These are phyloP conservation scores for Calonectria pseudoturangicola DNA, from an alignment of 2,329 filamentous ascomycete genomes.

Conservation along the genomic window DNA sequence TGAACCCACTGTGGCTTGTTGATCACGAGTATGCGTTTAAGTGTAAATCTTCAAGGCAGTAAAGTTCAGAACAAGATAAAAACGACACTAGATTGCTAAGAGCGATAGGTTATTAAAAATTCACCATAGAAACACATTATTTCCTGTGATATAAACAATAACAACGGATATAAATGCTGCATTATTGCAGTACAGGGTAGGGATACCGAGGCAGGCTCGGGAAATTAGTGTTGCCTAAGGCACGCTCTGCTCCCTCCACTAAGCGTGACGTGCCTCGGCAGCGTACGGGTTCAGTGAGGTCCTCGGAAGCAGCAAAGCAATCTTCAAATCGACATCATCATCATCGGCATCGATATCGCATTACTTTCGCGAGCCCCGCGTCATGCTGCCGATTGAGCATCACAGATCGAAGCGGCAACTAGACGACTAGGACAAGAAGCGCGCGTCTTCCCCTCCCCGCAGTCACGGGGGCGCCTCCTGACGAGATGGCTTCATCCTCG, in stretches of 20 bases:
- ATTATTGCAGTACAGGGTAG: constrained; percentile 12
- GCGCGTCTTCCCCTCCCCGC: constrained; percentile 25
- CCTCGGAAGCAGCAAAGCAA: constrained; percentile 30
- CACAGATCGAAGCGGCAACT: constrained; percentile 25
- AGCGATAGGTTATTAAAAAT: background rate
- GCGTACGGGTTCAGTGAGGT: constrained; percentile 39
- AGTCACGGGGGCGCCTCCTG: constrained; percentile 23
- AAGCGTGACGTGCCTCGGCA: constrained; percentile 54
- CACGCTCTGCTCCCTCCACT: constrained; percentile 47
- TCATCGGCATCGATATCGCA: constrained; percentile 35
- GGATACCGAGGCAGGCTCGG: constrained; percentile 11
- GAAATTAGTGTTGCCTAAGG: constrained; percentile 47
- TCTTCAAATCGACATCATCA: constrained; percentile 41
- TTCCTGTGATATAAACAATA: background rate
- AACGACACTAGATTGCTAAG: background rate
- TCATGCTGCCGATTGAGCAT: constrained; percentile 29
- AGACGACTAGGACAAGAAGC: constrained; percentile 37
- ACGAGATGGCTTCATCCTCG: constrained; percentile 50
- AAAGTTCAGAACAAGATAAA: background rate
- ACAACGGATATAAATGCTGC: background rate
- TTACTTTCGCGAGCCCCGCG: constrained; percentile 24
- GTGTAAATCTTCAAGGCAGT: background rate
- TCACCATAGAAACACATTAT: background rate
- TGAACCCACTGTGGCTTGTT: background rate
- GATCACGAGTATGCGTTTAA: background rate